phyloP scores from a whole-genome alignment of 306 rosid genomes.

The Hippophae rhamnoides region DNA sequence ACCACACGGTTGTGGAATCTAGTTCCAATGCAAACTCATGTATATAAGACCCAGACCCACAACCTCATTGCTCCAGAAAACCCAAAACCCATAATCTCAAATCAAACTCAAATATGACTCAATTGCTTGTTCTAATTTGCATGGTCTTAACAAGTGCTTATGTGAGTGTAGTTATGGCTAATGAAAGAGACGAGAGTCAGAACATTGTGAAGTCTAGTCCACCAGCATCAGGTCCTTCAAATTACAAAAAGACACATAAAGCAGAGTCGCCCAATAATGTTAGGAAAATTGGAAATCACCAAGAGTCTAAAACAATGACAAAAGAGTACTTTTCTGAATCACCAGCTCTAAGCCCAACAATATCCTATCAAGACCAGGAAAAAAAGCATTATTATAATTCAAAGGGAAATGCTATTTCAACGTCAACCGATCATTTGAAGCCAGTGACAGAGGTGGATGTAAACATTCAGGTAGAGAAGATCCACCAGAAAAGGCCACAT shows the following conservation, averaged over 20 bases:
- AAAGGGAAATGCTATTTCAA: too few relatives aligned
- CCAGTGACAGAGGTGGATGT: conserved; percentile 10
- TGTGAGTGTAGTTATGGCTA: conserved; percentile 23
- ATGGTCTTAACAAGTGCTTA: conserved; percentile 35
- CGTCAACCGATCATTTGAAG: conserved; percentile 11
- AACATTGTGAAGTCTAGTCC: conserved; percentile 5
- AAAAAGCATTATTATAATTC: too few relatives aligned
- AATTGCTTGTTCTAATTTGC: conserved; percentile 23
- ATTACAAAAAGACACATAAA: not conserved
- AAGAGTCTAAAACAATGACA: not conserved
- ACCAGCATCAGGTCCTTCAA: conserved; percentile 16
- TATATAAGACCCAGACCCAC: conserved; percentile 16
- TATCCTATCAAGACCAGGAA: not conserved
- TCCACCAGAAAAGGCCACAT: conserved; percentile 24
- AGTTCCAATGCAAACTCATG: conserved; percentile 8
- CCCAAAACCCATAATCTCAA: not conserved
- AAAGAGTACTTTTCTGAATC: conserved; percentile 3
- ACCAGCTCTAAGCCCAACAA: conserved; percentile 26
- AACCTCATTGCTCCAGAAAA: conserved; percentile 12
- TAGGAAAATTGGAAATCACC: conserved; percentile 60
- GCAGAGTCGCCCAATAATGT: conserved; percentile 11
- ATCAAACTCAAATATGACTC: conserved; percentile 29
- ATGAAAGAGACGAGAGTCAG: conserved; percentile 13
- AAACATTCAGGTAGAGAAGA: conserved; percentile 13
- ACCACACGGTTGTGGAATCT: conserved; percentile 36